Conservation (phyloP, 2,329 filamentous ascomycete genomes). For the Diplodia sapinea region DNA sequence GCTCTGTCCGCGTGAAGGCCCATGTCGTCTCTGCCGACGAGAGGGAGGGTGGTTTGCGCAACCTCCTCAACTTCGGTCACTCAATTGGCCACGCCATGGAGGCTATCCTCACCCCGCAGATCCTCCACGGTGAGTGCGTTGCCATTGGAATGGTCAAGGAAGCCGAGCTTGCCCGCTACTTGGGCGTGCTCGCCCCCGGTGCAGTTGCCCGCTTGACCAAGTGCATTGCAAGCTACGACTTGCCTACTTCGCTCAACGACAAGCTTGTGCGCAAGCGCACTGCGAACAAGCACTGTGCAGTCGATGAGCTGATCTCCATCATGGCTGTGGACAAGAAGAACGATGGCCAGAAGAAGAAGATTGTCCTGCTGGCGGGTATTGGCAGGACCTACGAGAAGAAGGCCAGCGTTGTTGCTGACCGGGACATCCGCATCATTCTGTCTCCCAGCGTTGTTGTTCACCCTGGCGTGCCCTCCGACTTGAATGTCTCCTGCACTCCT, state of each 20-base stretch:
- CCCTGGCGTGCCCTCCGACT: constrained; percentile 70
- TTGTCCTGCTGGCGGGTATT: constrained; percentile 89
- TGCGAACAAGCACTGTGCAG: constrained; percentile 84
- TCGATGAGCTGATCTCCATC: constrained; percentile 83
- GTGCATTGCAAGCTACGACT: constrained; percentile 90
- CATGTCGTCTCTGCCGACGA: constrained; percentile 94
- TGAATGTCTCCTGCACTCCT: constrained; percentile 78
- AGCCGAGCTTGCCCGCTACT: constrained; percentile 86
- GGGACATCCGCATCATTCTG: constrained; percentile 80
- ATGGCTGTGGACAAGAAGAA: constrained; percentile 99
- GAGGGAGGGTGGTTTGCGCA: constrained; percentile 89
- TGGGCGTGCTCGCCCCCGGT: constrained; percentile 82
- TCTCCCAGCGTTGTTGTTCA: constrained; percentile 77
- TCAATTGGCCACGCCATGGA: constrained; percentile 98
- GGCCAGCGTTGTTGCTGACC: constrained; percentile 87
- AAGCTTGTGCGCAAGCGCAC: constrained; percentile 81
- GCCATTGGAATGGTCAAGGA: constrained; percentile 99
- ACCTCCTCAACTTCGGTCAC: constrained; percentile 96
- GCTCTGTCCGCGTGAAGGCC: constrained; percentile 91
- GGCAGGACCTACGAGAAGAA: constrained; percentile 85
- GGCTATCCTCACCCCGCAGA: constrained; percentile 91
- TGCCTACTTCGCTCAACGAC: constrained; percentile 85
- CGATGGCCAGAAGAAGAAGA: constrained; percentile 91
- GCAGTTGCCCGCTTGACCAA: constrained; percentile 90
- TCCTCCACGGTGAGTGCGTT: constrained; percentile 93